Evolutionary conservation across 306 rosid genomes (phyloP).

Genomic region (Hippophae rhamnoides): DNA sequence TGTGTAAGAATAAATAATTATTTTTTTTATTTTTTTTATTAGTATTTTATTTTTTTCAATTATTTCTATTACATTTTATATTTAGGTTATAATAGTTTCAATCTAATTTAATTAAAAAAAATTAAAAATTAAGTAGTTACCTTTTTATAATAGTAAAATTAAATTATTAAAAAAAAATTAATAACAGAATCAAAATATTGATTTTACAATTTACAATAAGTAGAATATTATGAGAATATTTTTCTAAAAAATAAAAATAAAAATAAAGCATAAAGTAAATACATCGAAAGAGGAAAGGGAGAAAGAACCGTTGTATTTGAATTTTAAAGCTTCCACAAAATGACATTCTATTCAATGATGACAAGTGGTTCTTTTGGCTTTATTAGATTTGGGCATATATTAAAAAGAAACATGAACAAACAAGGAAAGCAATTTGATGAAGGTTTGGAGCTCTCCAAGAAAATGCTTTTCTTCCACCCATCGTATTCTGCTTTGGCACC

Average conservation of each 20-base stretch:
- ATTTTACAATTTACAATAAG: too few species aligned
- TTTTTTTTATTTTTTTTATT: too few species aligned
- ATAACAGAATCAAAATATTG: too few species aligned
- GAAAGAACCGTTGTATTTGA: constrained; percentile 56
- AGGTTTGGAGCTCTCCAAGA: constrained; percentile 29
- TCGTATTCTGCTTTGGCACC: constrained; percentile 16
- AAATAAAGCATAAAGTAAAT: background rate
- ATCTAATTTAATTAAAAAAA: too few species aligned
- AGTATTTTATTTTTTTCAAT: too few species aligned
- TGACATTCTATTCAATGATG: constrained; percentile 10
- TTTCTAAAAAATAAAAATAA: background rate
- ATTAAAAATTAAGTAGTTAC: too few species aligned
- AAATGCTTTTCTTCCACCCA: constrained; percentile 25
- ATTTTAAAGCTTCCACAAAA: constrained; percentile 27
- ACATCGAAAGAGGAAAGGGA: constrained; percentile 20
- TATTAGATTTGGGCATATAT: constrained; percentile 19
- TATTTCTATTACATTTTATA: too few species aligned
- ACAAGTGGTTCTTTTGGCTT: constrained; percentile 14
- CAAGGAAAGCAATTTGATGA: constrained; percentile 7
- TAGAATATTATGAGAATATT: too few species aligned
- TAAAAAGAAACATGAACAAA: constrained; percentile 14
- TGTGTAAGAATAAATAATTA: too few species aligned
- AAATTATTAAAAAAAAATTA: too few species aligned
- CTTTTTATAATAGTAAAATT: too few species aligned
- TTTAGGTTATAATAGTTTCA: too few species aligned